Evolutionary conservation across 2,329 filamentous ascomycete species (phyloP), one percentile per base, ranked within the genome.

Genomic region (Ciborinia camelliae): DNA sequence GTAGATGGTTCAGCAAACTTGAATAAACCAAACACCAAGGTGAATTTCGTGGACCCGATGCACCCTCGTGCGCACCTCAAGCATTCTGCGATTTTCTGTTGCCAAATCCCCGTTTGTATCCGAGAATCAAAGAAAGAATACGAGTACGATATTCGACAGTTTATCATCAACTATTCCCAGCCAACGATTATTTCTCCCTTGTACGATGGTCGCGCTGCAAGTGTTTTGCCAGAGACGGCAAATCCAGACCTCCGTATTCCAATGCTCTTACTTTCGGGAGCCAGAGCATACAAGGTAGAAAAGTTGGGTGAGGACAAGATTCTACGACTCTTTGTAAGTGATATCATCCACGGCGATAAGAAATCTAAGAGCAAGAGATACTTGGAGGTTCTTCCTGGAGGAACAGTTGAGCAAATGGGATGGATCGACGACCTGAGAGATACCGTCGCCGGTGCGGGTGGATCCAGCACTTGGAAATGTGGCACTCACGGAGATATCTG

Each of bases 311-410:
- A 57, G 2, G 8, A 63, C 57, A 9, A 15, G 9, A 9, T 54
- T 6, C 14, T 35, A 14, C 50, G 39, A 15, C 14, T 45, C 37
- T 63, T 63, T 43, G 50, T 62, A 2, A 39, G 37, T 18, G 60
- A 62, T 18, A 10, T 55, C 2, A 55, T 18, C 12, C 30, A n/a
- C 6, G 18, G 9, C 10, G n/a, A n/a, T n/a, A n/a, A n/a, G n/a
- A n/a, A n/a, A n/a, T n/a, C n/a, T n/a, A 55, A 58, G 20, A 12
- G 14, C 10, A 58, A 55, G 37, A 62, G 55, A 53, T 57, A 63
- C 20, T 57, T 39, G 50, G 61, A 63, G 28, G 3, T 57, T 4
- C 14, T 39, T 1, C 51, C 39, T 6, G 39, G 39, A 20, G 39
- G 39, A 9, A 6, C 8, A 10, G 39, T 57, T 7, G 39, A 47